phyloP scores from a whole-genome alignment of 2,329 filamentous ascomycete species.

The Chaetomiaceae sp. region DNA sequence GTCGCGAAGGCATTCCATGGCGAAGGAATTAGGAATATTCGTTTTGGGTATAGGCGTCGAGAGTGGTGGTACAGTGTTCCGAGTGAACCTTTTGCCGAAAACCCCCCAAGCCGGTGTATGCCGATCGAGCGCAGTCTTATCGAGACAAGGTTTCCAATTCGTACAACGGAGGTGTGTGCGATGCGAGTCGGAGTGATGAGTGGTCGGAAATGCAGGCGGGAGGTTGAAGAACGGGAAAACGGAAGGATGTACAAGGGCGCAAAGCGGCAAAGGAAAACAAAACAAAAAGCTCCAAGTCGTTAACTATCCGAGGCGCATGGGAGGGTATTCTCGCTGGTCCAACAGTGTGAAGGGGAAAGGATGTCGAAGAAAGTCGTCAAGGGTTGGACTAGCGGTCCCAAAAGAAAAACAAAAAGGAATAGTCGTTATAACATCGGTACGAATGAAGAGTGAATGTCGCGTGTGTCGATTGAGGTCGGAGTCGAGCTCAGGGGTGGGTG shows the following conservation, averaged over 20 bases:
- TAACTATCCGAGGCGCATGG: constrained; percentile 43
- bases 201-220: constrained; percentile 16
- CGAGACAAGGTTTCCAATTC: constrained; percentile 22
- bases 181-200: constrained; percentile 12
- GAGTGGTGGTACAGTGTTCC: constrained; percentile 24
- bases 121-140: constrained; percentile 22
- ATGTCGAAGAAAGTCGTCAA: constrained; percentile 28
- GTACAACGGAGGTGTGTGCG: constrained; percentile 22
- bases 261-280: constrained; percentile 26
- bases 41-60: constrained; percentile 18
- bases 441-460: constrained; percentile 21
- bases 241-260: constrained; percentile 29
- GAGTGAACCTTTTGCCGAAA: constrained; percentile 14
- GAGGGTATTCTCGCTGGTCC: constrained; percentile 35
- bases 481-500: not conserved
- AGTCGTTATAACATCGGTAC: constrained; percentile 43
- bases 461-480: constrained; percentile 17
- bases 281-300: constrained; percentile 39
- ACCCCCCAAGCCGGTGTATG: constrained; percentile 24
- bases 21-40: constrained; percentile 28
- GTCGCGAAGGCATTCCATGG: constrained; percentile 82
- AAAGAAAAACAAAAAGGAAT: constrained; percentile 30
- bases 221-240: constrained; percentile 25
- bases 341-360: constrained; percentile 35
- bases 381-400: constrained; percentile 24